Evolutionary conservation across 2,329 filamentous ascomycete species (phyloP), one percentile per base, ranked within the genome.

Genomic region (Aspergillus tanneri): DNA sequence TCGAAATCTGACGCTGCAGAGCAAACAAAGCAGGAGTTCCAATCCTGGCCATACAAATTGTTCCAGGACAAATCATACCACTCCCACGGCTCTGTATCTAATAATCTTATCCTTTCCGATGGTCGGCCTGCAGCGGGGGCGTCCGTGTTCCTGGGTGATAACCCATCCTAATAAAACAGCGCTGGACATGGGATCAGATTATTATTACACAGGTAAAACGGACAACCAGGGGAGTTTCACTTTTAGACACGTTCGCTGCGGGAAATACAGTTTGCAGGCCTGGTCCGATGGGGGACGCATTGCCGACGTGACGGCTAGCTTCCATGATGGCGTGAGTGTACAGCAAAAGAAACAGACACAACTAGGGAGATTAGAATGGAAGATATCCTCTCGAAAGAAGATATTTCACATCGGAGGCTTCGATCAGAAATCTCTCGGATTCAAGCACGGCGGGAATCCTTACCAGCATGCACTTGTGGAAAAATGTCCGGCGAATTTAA

Each of bases 391-490:
- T 0, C 64, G 66, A 16, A 70, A 68, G 30, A 64, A 64, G 28
- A 70, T 80, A 37, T 80, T 77, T 64, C 77, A 76, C 48, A 65
- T 79, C 24, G 76, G 77, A 19, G 70, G 68, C 14, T 72, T 78
- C 14, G 76, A 79, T 53, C 73, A 74, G 43, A 73, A 70, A 35
- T 67, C 70, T 4, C 58, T 71, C 5, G 75, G 73, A 4, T 79
- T 79, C 52, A 57, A 64, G 39, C 64, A 71, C 32, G 72, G 72
- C 7, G 72, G 73, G 2, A 63, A 68, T 6, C 72, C 74, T 1
- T 69, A 73, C 54, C 61, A 74, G 46, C 76, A 79, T 52, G 76
- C 58, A 4, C 64, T 75, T 6, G 72, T 76, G 2, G 67, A 67
- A 5, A 60, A 66, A 1, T 77, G 73, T 30, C 76, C 77, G 0